These are phyloP conservation scores for Dactylonectria estremocensis DNA, from an alignment of 2,329 filamentous ascomycete species.

Conservation along the genomic window DNA sequence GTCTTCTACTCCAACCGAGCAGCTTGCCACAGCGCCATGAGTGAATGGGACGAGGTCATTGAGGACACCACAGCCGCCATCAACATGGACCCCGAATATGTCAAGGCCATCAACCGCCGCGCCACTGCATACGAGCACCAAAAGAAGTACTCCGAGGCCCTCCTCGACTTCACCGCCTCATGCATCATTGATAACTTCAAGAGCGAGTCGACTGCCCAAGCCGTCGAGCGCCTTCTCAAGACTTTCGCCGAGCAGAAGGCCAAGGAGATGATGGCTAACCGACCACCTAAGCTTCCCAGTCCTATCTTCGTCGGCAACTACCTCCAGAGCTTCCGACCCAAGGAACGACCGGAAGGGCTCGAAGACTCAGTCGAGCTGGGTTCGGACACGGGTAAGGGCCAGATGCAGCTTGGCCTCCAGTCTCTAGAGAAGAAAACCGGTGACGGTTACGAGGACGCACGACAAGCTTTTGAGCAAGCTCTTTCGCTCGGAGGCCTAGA, in stretches of 20 bases:
- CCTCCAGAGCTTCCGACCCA: constrained; percentile 95
- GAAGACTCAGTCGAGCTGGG: constrained; percentile 85
- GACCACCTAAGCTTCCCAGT: constrained; percentile 89
- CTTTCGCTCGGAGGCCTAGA: constrained; percentile 85
- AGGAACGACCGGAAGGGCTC: constrained; percentile 83
- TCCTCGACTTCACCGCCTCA: constrained; percentile 97
- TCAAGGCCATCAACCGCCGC: constrained; percentile 97
- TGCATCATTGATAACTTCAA: constrained; percentile 99
- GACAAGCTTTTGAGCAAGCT: constrained; percentile 88
- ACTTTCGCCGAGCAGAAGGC: constrained; percentile 97
- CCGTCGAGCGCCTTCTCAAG: constrained; percentile 94
- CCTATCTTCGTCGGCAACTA: constrained; percentile 99
- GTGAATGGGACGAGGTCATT: constrained; percentile 95
- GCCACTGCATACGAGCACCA: constrained; percentile 98
- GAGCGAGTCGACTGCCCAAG: constrained; percentile 89
- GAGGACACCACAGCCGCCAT: constrained; percentile 97
- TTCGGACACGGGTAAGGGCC: constrained; percentile 85
- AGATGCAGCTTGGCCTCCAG: constrained; percentile 86
- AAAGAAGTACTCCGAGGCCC: constrained; percentile 90
- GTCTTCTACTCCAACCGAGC: constrained; percentile 99
- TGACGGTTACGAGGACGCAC: constrained; percentile 92
- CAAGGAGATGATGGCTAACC: constrained; percentile 89
- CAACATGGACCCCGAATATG: constrained; percentile 93
- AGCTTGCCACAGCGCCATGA: constrained; percentile 95
- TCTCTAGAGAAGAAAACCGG: constrained; percentile 89